Base-by-base conservation (phyloP, 2,329 filamentous ascomycete species). In the Paraconiothyrium sp. region DNA sequence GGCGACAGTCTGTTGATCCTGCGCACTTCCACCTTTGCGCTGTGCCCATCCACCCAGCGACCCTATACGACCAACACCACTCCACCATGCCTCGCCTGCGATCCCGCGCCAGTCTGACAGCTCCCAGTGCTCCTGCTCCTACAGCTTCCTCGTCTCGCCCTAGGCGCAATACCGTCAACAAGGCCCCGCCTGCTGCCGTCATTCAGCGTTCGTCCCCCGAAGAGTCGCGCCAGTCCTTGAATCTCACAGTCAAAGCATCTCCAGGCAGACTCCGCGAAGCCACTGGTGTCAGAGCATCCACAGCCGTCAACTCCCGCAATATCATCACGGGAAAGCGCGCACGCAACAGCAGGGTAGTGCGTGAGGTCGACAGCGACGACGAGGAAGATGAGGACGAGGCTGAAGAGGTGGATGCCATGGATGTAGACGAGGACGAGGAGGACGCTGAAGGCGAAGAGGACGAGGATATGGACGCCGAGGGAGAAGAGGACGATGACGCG, bases 241-340 rank as follows among this genome's bases (percentile, higher is more conserved):
- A 80, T 59, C 78, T 84, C 61, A 84, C 82, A 43, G 82, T 84
- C 65, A 84, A 84, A 63, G 81, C 82, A 14, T 80, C 81, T 2
- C 82, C 83, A 20, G 81, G 76, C 73, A 84, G 82, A 72, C 77
- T 84, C 27, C 76, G 82, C 57, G 79, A 84, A 60, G 83, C 81
- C 41, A 84, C 80, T 0, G 78, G 78, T 43, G 78, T 76, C 32
- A 69, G 67, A 9, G 62, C 59, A 11, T 44, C 70, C 39, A 74
- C 72, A 16, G 65, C 69, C 41, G 75, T 78, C 54, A 79, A 70
- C 61, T 69, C 70, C 43, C 71, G 72, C 50, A 77, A 78, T 66
- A 77, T 78, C 49, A 72, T 80, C 51, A 67, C 66, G 7, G 78
- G 78, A 57, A 76, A 79, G 69, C 76, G 79, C 60, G 69, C 71